These are phyloP conservation scores for Zoysia matrella DNA, from an alignment of 202 grass and related monocot species.

Conservation along the genomic window DNA sequence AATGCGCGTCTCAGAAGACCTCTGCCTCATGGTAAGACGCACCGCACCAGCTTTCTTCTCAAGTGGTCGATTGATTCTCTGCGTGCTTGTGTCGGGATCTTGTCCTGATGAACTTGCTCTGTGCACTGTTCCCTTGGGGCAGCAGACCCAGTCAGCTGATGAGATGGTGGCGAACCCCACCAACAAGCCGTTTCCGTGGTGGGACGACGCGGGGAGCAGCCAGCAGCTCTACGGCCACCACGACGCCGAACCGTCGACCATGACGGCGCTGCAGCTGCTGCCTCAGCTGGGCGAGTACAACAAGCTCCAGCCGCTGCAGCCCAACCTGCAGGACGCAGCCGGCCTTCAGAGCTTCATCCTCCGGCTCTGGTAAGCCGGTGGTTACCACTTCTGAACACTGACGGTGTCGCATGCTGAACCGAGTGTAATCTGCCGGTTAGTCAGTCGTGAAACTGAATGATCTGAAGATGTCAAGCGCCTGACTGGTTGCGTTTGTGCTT, in stretches of 20 bases:
- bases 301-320: slow-evolving; percentile 70
- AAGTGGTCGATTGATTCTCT: background rate
- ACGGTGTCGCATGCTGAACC: background rate
- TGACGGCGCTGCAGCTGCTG: slow-evolving; percentile 58
- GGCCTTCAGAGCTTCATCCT: slow-evolving; percentile 57
- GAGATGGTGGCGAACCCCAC: slow-evolving; percentile 17
- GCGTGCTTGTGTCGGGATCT: too few relatives aligned
- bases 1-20: slow-evolving; percentile 55
- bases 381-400: background rate
- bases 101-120: slow-evolving; percentile 18
- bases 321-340: slow-evolving; percentile 68
- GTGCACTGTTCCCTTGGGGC: background rate
- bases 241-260: slow-evolving; percentile 48
- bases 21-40: slow-evolving; percentile 70
- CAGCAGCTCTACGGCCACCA: slow-evolving; percentile 27
- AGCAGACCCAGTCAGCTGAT: slow-evolving; percentile 26
- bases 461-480: background rate
- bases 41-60: background rate
- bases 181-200: slow-evolving; percentile 50
- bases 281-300: slow-evolving; percentile 64
- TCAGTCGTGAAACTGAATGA: slow-evolving; percentile 13
- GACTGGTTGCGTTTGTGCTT: background rate
- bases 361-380: slow-evolving; percentile 64
- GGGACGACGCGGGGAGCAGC: slow-evolving; percentile 34
- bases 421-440: background rate